Percentiles rank a stretch among this genome's conserved stretches.
Conservation (phyloP, 441 rosid genomes). For the Eugenia klotzschiana region DNA sequence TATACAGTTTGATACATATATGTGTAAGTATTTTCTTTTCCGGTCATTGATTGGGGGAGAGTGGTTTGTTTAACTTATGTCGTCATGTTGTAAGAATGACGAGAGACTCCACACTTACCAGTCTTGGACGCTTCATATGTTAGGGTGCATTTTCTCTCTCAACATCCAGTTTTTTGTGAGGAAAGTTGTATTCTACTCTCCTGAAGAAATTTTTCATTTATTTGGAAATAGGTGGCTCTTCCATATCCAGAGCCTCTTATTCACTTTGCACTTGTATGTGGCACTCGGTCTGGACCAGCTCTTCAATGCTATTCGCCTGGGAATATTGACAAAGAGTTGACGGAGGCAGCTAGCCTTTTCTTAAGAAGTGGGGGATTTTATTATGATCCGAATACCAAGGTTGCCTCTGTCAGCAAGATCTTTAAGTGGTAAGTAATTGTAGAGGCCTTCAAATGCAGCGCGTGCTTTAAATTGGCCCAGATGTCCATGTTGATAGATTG, state of each 20-base stretch:
- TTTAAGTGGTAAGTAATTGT: slow-evolving; percentile 48
- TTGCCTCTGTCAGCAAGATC: slow-evolving; percentile 44
- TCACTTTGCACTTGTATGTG: slow-evolving; percentile 70
- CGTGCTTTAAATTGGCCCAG: too few relatives aligned
- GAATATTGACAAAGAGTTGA: slow-evolving; percentile 63
- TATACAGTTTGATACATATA: background rate
- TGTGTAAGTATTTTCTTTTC: background rate
- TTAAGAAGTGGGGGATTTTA: slow-evolving; percentile 56
- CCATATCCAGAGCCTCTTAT: slow-evolving; percentile 45
- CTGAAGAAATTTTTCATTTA: background rate
- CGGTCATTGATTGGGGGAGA: background rate
- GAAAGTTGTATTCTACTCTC: background rate
- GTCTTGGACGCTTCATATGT: background rate
- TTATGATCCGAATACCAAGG: slow-evolving; percentile 38
- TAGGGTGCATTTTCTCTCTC: background rate
- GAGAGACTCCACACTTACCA: background rate
- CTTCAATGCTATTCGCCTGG: slow-evolving; percentile 59
- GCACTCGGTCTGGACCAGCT: slow-evolving; percentile 70
- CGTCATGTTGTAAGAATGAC: background rate
- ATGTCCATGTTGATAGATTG: background rate
- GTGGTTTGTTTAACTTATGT: background rate
- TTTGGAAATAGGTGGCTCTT: slow-evolving; percentile 34
- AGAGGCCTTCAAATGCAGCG: background rate
- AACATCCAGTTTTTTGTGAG: background rate
- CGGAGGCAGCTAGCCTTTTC: slow-evolving; percentile 55